Evolutionary conservation across 2,329 filamentous ascomycete species (phyloP).

Genomic region (Trichoderma sp.): DNA sequence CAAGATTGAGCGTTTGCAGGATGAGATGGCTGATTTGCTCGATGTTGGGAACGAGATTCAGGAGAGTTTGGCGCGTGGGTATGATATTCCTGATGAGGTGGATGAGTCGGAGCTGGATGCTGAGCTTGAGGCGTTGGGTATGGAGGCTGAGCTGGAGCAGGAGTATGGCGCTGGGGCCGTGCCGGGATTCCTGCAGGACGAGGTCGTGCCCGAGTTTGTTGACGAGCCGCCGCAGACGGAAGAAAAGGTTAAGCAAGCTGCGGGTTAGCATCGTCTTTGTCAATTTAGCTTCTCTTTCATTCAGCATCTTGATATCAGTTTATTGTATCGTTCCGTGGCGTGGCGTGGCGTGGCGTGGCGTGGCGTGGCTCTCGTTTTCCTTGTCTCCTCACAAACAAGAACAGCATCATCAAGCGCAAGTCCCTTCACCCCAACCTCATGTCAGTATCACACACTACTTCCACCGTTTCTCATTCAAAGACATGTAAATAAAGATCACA

Average conservation of each 20-base stretch:
- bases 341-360: not conserved
- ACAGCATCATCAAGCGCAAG: not conserved
- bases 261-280: slow-evolving; percentile 41
- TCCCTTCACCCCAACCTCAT: not conserved
- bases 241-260: slow-evolving; percentile 81
- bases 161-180: slow-evolving; percentile 61
- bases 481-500: not conserved
- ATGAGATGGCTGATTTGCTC: slow-evolving; percentile 98
- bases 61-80: slow-evolving; percentile 85
- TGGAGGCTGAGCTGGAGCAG: slow-evolving; percentile 88
- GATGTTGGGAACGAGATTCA: slow-evolving; percentile 98
- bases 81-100: slow-evolving; percentile 95
- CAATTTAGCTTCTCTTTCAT: not conserved
- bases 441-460: not conserved
- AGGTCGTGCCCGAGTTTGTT: slow-evolving; percentile 83
- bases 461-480: not conserved
- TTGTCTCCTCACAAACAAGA: not conserved
- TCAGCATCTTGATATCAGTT: not conserved
- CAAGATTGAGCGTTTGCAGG: slow-evolving; percentile 96
- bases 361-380: not conserved
- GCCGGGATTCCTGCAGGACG: slow-evolving; percentile 87
- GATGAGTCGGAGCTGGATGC: slow-evolving; percentile 96
- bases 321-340: not conserved
- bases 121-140: slow-evolving; percentile 89
- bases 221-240: slow-evolving; percentile 79